Conservation (phyloP, 306 rosid genomes). For the Cucumis melo region DNA sequence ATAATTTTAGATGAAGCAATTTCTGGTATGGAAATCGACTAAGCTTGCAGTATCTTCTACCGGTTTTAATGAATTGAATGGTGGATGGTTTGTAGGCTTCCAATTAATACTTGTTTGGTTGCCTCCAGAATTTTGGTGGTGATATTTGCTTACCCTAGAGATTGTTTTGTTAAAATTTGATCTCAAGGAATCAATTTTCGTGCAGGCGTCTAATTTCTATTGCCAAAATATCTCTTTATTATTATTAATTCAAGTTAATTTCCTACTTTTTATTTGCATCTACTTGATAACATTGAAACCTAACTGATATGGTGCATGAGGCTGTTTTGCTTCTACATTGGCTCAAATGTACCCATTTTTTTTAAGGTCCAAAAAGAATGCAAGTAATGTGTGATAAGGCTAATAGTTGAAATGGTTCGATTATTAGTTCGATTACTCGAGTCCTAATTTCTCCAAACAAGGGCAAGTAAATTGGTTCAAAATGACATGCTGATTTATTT, state of each 20-base stretch:
- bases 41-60: conserved; percentile 9
- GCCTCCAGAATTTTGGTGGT: neutral
- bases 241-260: neutral
- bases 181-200: neutral
- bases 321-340: neutral
- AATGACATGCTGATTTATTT: too few relatives aligned
- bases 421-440: too few relatives aligned
- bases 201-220: neutral
- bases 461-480: too few relatives aligned
- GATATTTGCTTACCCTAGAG: neutral
- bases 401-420: too few relatives aligned
- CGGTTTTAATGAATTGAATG: neutral
- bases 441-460: too few relatives aligned
- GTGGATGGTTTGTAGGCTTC: neutral
- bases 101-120: neutral
- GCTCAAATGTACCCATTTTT: neutral
- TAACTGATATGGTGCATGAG: neutral
- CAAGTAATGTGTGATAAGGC: too few relatives aligned
- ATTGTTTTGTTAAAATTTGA: neutral
- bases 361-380: neutral
- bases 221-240: neutral
- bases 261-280: neutral
- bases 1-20: conserved; percentile 41
- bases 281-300: neutral
- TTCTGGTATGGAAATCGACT: conserved; percentile 52